phyloP scores from a whole-genome alignment of 345 rosid genomes.

The Eucalyptus tenuipes region DNA sequence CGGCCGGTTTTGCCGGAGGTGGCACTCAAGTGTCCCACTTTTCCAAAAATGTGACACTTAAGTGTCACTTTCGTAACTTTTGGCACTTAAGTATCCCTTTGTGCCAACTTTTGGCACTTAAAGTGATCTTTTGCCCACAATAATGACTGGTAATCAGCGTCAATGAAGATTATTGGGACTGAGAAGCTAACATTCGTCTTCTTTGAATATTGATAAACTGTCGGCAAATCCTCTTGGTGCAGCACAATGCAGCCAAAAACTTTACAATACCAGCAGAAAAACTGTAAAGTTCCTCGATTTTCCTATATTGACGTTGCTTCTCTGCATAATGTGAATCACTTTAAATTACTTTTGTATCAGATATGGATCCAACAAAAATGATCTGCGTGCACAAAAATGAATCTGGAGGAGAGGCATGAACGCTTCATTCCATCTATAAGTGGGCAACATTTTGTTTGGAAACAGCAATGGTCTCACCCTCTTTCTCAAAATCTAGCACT shows the following conservation, averaged over 20 bases:
- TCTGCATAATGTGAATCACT: not conserved
- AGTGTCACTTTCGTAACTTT: too few species aligned
- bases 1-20: too few species aligned
- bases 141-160: not conserved
- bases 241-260: not conserved
- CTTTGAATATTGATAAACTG: not conserved
- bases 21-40: too few species aligned
- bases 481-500: not conserved
- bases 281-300: not conserved
- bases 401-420: not conserved
- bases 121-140: too few species aligned
- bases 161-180: not conserved
- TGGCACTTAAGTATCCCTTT: too few species aligned
- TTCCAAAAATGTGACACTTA: too few species aligned
- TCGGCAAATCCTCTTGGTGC: not conserved
- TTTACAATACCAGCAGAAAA: not conserved
- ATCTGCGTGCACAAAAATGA: not conserved
- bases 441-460: fast-evolving
- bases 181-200: not conserved
- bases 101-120: too few species aligned
- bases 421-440: too few species aligned
- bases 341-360: not conserved
- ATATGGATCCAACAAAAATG: not conserved
- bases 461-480: not conserved
- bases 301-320: too few species aligned